Conservation (phyloP, 2,329 filamentous ascomycete genomes). For the Talaromyces sp. region DNA sequence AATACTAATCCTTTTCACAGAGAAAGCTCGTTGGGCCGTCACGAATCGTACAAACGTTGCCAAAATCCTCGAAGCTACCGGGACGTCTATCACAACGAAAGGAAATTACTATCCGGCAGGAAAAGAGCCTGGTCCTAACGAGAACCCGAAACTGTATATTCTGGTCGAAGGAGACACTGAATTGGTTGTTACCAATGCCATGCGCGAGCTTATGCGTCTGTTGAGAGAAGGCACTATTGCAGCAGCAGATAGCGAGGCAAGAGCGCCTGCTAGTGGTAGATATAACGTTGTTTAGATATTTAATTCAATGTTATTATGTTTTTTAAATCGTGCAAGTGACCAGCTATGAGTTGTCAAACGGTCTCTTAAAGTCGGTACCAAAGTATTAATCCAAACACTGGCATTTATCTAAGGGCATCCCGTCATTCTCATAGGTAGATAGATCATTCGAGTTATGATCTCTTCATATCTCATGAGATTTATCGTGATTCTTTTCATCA, state of each 20-base stretch:
- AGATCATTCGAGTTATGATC: neutral
- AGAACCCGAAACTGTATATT: slow-evolving; percentile 93
- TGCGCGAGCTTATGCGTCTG: slow-evolving; percentile 82
- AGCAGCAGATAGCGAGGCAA: slow-evolving; percentile 77
- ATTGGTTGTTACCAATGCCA: slow-evolving; percentile 80
- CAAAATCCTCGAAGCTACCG: slow-evolving; percentile 92
- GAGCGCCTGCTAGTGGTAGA: slow-evolving; percentile 71
- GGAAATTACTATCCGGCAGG: slow-evolving; percentile 81
- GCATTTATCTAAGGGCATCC: neutral
- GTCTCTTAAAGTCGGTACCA: neutral
- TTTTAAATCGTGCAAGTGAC: neutral
- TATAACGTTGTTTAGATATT: slow-evolving; percentile 70
- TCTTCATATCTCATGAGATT: neutral
- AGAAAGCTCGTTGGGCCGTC: slow-evolving; percentile 97
- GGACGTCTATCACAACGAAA: slow-evolving; percentile 95
- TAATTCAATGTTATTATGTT: neutral
- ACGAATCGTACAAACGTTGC: slow-evolving; percentile 98
- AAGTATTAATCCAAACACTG: neutral
- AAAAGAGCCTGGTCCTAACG: slow-evolving; percentile 69
- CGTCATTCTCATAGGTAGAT: neutral
- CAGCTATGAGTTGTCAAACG: neutral
- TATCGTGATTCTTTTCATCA: neutral
- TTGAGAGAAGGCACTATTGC: slow-evolving; percentile 87
- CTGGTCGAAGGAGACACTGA: slow-evolving; percentile 97
- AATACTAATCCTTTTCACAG: slow-evolving; percentile 24